Conservation (phyloP, 345 rosid genomes). For the Raphanus raphanistrum region DNA sequence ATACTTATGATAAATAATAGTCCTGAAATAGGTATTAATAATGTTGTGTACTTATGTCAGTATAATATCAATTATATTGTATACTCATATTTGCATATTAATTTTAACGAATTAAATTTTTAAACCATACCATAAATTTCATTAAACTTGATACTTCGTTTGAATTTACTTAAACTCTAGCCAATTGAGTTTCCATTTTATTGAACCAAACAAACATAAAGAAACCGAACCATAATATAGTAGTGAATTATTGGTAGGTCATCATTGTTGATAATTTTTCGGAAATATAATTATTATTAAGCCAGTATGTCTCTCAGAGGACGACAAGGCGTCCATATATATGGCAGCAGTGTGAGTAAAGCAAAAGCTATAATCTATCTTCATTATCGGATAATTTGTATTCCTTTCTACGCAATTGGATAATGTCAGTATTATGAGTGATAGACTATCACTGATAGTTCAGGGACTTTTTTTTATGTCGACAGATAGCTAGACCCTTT, state of each 20-base stretch:
- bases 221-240: constrained; percentile 5
- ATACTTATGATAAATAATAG: neutral
- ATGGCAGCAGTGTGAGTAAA: constrained; percentile 39
- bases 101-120: neutral
- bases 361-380: constrained; percentile 9
- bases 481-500: neutral
- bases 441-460: neutral
- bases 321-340: constrained; percentile 30
- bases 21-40: neutral
- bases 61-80: neutral
- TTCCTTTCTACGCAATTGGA: neutral
- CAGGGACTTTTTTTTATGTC: neutral
- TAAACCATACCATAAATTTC: neutral
- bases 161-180: neutral
- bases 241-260: constrained; percentile 32
- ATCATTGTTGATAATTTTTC: constrained; percentile 19
- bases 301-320: constrained; percentile 29
- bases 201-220: neutral
- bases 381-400: neutral
- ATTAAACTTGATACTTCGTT: neutral
- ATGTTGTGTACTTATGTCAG: neutral
- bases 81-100: neutral
- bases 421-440: neutral
- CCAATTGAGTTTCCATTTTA: neutral
- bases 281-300: constrained; percentile 18